These are phyloP conservation scores for Hymenoscyphus repandus DNA, from an alignment of 2,329 filamentous ascomycete genomes.

Conservation along the genomic window DNA sequence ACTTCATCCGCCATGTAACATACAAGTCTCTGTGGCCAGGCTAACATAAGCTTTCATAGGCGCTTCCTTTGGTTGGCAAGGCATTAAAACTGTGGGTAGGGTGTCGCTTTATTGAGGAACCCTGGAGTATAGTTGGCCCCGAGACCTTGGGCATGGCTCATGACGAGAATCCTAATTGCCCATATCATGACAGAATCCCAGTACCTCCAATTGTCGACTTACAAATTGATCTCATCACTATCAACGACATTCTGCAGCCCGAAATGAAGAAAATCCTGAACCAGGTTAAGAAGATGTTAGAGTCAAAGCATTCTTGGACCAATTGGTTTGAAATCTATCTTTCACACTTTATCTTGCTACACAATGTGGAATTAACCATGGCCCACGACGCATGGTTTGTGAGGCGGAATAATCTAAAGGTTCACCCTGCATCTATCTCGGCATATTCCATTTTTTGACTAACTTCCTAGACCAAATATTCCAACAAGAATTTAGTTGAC, in stretches of 20 bases:
- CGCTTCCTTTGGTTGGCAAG: slow-evolving; percentile 9
- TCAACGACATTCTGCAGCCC: slow-evolving; percentile 12
- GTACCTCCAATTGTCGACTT: slow-evolving; percentile 13
- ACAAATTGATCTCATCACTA: slow-evolving; percentile 13
- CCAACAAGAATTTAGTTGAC: slow-evolving; percentile 12
- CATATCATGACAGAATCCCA: slow-evolving; percentile 9
- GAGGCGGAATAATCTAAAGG: slow-evolving; percentile 11
- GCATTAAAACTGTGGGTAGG: slow-evolving; percentile 13
- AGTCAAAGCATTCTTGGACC: slow-evolving; percentile 9
- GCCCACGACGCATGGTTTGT: slow-evolving; percentile 14
- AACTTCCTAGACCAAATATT: slow-evolving; percentile 8
- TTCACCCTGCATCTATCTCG: background rate
- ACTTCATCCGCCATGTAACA: background rate
- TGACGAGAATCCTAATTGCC: slow-evolving; percentile 7
- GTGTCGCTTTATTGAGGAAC: slow-evolving; percentile 14
- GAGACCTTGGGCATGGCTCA: slow-evolving; percentile 8
- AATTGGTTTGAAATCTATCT: slow-evolving; percentile 17
- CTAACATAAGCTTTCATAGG: background rate
- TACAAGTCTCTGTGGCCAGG: background rate
- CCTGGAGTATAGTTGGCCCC: slow-evolving; percentile 11
- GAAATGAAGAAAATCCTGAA: slow-evolving; percentile 10
- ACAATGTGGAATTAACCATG: slow-evolving; percentile 16
- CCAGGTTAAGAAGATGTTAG: slow-evolving; percentile 9
- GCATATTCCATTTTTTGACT: background rate
- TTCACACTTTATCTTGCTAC: slow-evolving; percentile 11